A percentile compares a stretch with the other conserved stretches of the same genome.
phyloP scores from a whole-genome alignment of 108 stramenopile genomes.

The Epipyxis sp. region DNA sequence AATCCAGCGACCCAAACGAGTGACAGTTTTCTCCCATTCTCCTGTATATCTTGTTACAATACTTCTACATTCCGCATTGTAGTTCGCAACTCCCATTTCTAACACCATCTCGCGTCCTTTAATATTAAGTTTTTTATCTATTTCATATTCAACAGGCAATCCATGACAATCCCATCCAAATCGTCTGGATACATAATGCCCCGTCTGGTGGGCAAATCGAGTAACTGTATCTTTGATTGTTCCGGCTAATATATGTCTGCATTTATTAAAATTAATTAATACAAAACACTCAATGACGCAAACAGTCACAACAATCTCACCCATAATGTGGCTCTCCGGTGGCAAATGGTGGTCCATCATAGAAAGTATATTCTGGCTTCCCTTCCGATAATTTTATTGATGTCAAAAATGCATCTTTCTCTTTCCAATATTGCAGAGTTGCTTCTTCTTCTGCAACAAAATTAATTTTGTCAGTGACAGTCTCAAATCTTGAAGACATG shows the following conservation, averaged over 20 bases:
- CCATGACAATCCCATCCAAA: conserved; percentile 99
- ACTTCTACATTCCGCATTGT: conserved; percentile 90
- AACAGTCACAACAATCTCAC: background rate
- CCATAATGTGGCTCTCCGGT: conserved; percentile 99
- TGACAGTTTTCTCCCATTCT: conserved; percentile 95
- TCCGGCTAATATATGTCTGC: conserved; percentile 89
- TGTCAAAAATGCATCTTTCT: conserved; percentile 43
- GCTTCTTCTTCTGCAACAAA: conserved; percentile 42
- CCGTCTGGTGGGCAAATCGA: conserved; percentile 89
- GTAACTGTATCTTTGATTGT: conserved; percentile 99
- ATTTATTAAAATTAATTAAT: background rate
- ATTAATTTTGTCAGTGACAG: conserved; percentile 29
- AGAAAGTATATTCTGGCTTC: conserved; percentile 82
- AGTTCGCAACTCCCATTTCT: conserved; percentile 93
- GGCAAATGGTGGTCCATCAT: conserved; percentile 99
- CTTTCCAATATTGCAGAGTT: conserved; percentile 45
- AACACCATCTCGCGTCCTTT: conserved; percentile 87
- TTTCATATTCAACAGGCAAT: conserved; percentile 97
- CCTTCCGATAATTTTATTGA: conserved; percentile 52
- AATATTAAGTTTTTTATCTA: conserved; percentile 88
- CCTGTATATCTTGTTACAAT: conserved; percentile 92
- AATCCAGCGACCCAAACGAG: conserved; percentile 95
- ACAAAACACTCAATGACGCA: background rate
- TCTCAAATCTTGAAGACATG: background rate
- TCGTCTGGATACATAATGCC: conserved; percentile 82